Evolutionary conservation across 2,329 filamentous ascomycete species (phyloP).

Genomic region (Berkeleyomyces basicola): DNA sequence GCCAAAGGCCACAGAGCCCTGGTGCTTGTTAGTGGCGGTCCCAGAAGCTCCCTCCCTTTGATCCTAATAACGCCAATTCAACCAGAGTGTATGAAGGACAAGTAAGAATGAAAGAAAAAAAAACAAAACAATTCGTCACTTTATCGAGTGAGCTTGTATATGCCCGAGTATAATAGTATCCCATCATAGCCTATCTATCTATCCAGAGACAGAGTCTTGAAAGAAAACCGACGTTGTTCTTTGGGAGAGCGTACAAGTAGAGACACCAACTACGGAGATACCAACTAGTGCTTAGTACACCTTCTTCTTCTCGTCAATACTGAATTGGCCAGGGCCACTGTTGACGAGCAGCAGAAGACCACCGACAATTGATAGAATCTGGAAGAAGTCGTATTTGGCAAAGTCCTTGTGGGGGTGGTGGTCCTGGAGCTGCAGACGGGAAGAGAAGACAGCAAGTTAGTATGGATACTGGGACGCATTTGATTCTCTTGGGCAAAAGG

Average conservation of each 20-base stretch:
- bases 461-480: not conserved
- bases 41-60: not conserved
- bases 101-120: not conserved
- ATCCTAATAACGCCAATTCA: not conserved
- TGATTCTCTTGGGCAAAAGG: not conserved
- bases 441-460: conserved; percentile 8
- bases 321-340: conserved; percentile 94
- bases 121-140: not conserved
- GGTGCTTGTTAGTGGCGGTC: not conserved
- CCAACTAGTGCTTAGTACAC: conserved; percentile 51
- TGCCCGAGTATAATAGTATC: not conserved
- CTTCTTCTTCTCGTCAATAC: conserved; percentile 99
- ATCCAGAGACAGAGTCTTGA: not conserved
- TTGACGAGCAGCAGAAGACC: conserved; percentile 93
- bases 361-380: conserved; percentile 95
- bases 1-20: not conserved
- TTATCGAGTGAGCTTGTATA: not conserved
- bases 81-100: not conserved
- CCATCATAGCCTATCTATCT: not conserved
- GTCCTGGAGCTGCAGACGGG: conserved; percentile 59
- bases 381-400: conserved; percentile 99
- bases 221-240: not conserved
- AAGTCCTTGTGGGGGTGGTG: conserved; percentile 99
- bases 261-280: not conserved
- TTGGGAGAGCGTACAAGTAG: not conserved